Evolutionary conservation across 352 stramenopile genomes (phyloP).

Genomic region (Poterioochromonas sp.): DNA sequence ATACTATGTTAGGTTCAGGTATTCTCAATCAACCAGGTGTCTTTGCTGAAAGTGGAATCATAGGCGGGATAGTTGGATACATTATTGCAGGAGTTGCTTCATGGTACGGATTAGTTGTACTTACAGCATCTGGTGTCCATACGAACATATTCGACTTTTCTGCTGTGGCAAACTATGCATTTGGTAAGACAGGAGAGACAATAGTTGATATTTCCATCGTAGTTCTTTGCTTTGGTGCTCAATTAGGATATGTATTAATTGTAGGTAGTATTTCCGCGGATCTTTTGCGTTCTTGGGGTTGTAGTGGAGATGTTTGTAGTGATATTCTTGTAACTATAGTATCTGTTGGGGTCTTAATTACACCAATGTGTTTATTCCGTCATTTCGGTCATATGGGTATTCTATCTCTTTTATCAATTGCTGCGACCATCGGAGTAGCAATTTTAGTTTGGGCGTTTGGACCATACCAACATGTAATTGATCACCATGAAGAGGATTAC

Average conservation of each 20-base stretch:
- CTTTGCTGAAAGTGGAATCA: constrained; percentile 20
- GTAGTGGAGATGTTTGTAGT: background rate
- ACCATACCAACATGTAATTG: constrained; percentile 20
- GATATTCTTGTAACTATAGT: background rate
- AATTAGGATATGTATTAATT: constrained; percentile 26
- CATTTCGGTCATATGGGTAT: constrained; percentile 27
- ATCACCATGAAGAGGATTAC: background rate
- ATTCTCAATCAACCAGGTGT: constrained; percentile 29
- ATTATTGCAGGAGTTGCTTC: background rate
- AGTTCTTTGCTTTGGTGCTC: background rate
- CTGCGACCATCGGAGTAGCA: background rate
- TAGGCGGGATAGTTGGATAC: constrained; percentile 16
- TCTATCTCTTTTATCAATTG: constrained; percentile 9
- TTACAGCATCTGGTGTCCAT: background rate
- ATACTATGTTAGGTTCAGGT: constrained; percentile 29
- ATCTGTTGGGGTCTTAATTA: background rate
- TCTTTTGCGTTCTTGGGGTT: constrained; percentile 16
- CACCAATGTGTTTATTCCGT: constrained; percentile 19
- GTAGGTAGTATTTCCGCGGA: background rate
- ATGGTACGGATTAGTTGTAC: background rate
- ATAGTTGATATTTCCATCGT: constrained; percentile 19
- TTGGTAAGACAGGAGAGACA: background rate
- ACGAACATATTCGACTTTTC: constrained; percentile 17
- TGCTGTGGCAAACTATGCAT: background rate
- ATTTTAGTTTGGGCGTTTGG: constrained; percentile 10